Base-by-base conservation (phyloP, 306 rosid species). In the Abrus pulchellus region DNA sequence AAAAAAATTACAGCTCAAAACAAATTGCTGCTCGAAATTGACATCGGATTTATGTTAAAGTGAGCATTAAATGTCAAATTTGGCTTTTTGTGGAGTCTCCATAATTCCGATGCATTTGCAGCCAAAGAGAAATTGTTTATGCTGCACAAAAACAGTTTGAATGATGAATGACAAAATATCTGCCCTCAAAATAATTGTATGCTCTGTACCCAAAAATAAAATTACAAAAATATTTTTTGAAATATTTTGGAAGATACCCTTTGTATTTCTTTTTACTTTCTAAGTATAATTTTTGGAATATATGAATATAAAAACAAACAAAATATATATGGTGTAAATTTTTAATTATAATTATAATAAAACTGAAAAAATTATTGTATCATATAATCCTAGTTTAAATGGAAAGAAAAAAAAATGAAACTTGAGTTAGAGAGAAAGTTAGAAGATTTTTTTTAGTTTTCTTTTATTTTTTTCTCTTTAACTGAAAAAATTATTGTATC, bases 31-130 rank as follows among this genome's bases (percentile, higher is more conserved):
- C 38, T 72, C 1, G 40, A 69, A 56, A 34, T 59, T 61, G 66
- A 52, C 48, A 57, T 2, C 6, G 9, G 40, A 13, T 54, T 68
- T 72, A 45, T 40, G 7, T 53, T 29, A 43, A 55, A 63, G 56
- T 12, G 85, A 20, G 86, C 85, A 83, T 83, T 86, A 77, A 83
- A 71, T 86, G 80, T 70, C 38, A 29, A 71, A 75, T 75, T 83
- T 83, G 87, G 80, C 83, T 7, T 80, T 79, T 69, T 75, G 61
- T 83, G 80, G 5, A 59, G 10, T 50, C 82, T 62, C 82, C 71
- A 82, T 78, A 63, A 80, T 70, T 75, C 59, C 79, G 85, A 86
- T 74, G 67, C 76, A 49, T 56, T 79, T 86, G 55, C 83, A 70
- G 80, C 85, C 84, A 69, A 62, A 79, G 52, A 71, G 76, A 86